phyloP scores from a whole-genome alignment of 345 rosid genomes.

The Heritiera littoralis region DNA sequence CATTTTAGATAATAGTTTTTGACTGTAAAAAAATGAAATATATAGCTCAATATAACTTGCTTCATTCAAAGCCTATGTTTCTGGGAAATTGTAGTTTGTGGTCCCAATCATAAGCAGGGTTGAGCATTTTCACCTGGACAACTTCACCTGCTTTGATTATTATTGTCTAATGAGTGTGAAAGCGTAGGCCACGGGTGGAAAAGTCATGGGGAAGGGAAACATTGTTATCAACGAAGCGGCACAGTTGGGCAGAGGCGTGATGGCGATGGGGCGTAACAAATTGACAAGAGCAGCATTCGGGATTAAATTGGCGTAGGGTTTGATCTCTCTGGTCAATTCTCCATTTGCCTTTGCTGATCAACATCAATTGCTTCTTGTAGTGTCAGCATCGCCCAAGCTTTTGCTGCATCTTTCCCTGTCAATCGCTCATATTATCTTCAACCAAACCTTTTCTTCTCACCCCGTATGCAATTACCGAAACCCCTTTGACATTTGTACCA shows the following conservation, averaged over 20 bases:
- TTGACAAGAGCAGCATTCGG: background rate
- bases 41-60: background rate
- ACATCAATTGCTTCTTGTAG: background rate
- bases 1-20: slow-evolving; percentile 27
- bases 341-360: background rate
- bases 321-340: background rate
- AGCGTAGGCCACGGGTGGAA: background rate
- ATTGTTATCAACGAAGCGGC: background rate
- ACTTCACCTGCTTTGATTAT: background rate
- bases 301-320: background rate
- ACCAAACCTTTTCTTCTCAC: too few relatives aligned
- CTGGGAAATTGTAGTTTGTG: background rate
- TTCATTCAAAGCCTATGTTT: background rate
- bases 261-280: background rate
- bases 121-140: background rate
- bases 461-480: too few relatives aligned
- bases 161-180: background rate
- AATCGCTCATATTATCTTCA: too few relatives aligned
- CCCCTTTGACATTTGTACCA: too few relatives aligned
- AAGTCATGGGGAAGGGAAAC: background rate
- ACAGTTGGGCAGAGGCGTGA: background rate
- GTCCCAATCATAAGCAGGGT: background rate
- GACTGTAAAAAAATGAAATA: slow-evolving; percentile 14
- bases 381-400: background rate
- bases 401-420: too few relatives aligned